phyloP scores from a whole-genome alignment of 192 early-diverging fungal genomes.

The Coemansia sp. region DNA sequence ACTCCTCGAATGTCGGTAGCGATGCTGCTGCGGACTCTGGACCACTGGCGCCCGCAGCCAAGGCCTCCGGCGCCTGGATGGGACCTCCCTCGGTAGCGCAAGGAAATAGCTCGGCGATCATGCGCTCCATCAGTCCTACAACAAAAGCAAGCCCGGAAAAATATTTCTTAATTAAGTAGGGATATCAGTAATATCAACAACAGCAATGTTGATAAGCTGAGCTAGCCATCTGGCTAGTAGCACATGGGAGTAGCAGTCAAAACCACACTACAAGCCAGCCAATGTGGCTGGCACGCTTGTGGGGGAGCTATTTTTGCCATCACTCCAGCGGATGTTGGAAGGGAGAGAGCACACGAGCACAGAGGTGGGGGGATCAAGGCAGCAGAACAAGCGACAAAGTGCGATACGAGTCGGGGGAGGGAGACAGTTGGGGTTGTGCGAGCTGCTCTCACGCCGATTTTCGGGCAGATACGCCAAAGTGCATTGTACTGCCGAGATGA shows the following conservation, averaged over 20 bases:
- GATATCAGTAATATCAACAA: slow-evolving; percentile 1
- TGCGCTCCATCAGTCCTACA: slow-evolving; percentile 56
- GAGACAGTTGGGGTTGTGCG: not conserved
- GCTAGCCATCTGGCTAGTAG: not conserved
- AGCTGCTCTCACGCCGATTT: slow-evolving; percentile 8
- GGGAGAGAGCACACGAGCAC: too few relatives aligned
- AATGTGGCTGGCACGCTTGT: too few relatives aligned
- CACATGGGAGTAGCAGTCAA: slow-evolving; percentile 5
- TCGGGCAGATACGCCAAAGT: not conserved
- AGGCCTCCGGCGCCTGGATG: not conserved
- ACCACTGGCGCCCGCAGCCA: slow-evolving; percentile 9
- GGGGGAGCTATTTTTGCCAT: too few relatives aligned
- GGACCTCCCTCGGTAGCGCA: slow-evolving; percentile 40
- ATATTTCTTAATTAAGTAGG: not conserved
- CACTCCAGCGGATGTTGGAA: not conserved
- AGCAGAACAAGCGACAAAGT: not conserved
- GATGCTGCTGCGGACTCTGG: slow-evolving; percentile 4
- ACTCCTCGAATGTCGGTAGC: slow-evolving; percentile 52
- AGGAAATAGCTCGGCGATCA: slow-evolving; percentile 58
- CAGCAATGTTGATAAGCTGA: not conserved
- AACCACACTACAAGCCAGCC: not conserved
- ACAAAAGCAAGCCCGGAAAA: not conserved
- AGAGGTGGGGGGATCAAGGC: not conserved
- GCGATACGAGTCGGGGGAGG: too few relatives aligned
- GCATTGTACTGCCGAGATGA: not conserved